These are phyloP conservation scores for Phytopythium litorale DNA, from an alignment of 352 stramenopile genomes.

Conservation along the genomic window DNA sequence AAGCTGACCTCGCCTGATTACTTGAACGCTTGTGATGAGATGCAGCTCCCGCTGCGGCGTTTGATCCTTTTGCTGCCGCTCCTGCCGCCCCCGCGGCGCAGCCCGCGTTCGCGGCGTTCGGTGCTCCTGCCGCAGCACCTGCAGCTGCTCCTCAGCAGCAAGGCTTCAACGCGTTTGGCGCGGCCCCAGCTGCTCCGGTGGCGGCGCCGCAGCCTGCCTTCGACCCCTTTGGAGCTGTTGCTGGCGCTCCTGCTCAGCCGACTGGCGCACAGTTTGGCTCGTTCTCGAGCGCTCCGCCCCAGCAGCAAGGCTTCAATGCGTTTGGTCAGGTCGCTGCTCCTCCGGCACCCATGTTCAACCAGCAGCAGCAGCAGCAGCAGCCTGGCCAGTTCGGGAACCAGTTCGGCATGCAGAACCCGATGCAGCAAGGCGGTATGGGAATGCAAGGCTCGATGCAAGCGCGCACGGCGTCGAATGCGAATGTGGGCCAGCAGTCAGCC, in stretches of 20 bases:
- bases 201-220: slow-evolving; percentile 44
- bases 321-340: slow-evolving; percentile 41
- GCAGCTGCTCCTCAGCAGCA: slow-evolving; percentile 20
- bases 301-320: slow-evolving; percentile 40
- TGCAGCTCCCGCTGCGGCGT: slow-evolving; percentile 25
- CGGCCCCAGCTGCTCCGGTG: slow-evolving; percentile 14
- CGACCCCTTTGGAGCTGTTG: slow-evolving; percentile 49
- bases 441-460: slow-evolving; percentile 28
- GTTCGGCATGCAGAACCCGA: slow-evolving; percentile 43
- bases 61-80: slow-evolving; percentile 63
- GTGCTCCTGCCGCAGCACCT: slow-evolving; percentile 19
- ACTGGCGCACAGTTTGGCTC: slow-evolving; percentile 26
- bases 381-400: slow-evolving; percentile 44
- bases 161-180: slow-evolving; percentile 56
- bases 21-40: background rate
- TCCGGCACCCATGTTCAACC: slow-evolving; percentile 42
- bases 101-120: slow-evolving; percentile 37
- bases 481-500: slow-evolving; percentile 14
- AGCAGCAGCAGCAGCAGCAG: slow-evolving; percentile 23
- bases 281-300: slow-evolving; percentile 32
- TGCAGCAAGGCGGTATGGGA: slow-evolving; percentile 32
- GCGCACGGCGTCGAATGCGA: slow-evolving; percentile 42
- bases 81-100: slow-evolving; percentile 25
- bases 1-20: background rate
- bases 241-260: slow-evolving; percentile 15